phyloP scores from a whole-genome alignment of 306 rosid genomes.

The Fagus sylvatica region DNA sequence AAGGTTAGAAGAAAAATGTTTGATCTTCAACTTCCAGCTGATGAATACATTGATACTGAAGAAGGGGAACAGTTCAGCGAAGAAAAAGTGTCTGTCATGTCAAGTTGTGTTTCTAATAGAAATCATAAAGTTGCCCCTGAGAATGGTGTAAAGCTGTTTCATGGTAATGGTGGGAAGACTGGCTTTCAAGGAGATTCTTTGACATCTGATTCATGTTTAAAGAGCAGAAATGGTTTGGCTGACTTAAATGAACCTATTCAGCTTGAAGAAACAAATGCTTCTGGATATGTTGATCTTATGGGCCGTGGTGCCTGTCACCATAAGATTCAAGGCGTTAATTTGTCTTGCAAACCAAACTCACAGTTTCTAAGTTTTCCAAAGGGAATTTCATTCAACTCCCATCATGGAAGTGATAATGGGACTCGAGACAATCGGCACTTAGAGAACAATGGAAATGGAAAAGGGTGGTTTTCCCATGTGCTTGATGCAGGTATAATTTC shows the following conservation, averaged over 20 bases:
- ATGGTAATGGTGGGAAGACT: slow-evolving; percentile 40
- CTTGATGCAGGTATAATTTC: slow-evolving; percentile 69
- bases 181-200: slow-evolving; percentile 45
- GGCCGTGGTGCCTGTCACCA: slow-evolving; percentile 37
- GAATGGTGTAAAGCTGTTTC: slow-evolving; percentile 41
- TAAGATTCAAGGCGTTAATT: slow-evolving; percentile 46
- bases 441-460: slow-evolving; percentile 55
- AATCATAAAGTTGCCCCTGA: slow-evolving; percentile 38
- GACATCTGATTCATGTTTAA: slow-evolving; percentile 43
- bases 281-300: slow-evolving; percentile 38
- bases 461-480: slow-evolving; percentile 48
- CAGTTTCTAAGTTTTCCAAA: slow-evolving; percentile 43
- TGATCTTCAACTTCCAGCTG: slow-evolving; percentile 94
- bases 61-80: slow-evolving; percentile 78
- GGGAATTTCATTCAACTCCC: slow-evolving; percentile 46
- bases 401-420: slow-evolving; percentile 42
- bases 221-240: slow-evolving; percentile 60
- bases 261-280: slow-evolving; percentile 65
- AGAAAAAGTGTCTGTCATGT: slow-evolving; percentile 47
- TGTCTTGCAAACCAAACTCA: slow-evolving; percentile 43
- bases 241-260: slow-evolving; percentile 85
- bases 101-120: slow-evolving; percentile 43
- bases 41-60: slow-evolving; percentile 70
- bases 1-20: slow-evolving; percentile 73
- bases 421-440: slow-evolving; percentile 35